Percentiles rank a stretch among this genome's conserved stretches.
Evolutionary conservation across 495 filamentous ascomycete genomes (phyloP).

Genomic region (Eremomyces bilateralis): DNA sequence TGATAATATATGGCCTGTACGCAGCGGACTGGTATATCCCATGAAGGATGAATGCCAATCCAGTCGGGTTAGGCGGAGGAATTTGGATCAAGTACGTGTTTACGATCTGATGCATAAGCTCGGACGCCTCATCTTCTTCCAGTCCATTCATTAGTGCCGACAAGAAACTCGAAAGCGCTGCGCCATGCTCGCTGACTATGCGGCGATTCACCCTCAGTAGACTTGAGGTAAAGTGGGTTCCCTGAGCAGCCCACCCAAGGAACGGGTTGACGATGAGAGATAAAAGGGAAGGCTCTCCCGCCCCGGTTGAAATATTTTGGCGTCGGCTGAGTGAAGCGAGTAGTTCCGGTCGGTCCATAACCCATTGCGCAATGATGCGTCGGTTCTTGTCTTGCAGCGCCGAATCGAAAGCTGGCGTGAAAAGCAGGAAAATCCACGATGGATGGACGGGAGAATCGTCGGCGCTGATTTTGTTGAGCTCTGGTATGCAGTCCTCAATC

Average conservation of each 20-base stretch:
- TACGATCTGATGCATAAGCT: conserved; percentile 10
- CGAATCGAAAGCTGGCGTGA: conserved; percentile 2
- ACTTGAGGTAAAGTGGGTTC: conserved; percentile 16
- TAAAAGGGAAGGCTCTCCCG: no score
- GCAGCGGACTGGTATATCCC: conserved; percentile 2
- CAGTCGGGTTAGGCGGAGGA: no score
- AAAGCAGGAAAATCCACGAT: conserved; percentile 5
- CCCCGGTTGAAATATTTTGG: no score
- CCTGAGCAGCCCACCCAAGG: conserved; percentile 20
- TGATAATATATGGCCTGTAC: not conserved
- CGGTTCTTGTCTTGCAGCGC: no score
- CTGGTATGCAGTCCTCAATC: conserved; percentile 13
- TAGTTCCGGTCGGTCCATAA: no score
- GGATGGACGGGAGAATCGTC: not conserved
- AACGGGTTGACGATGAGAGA: conserved; percentile 11
- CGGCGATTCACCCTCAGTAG: conserved; percentile 4
- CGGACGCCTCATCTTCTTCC: not conserved
- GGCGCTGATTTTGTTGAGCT: not conserved
- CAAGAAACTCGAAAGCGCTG: conserved; percentile 9
- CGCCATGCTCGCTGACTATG: conserved; percentile 14
- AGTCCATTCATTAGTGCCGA: conserved; percentile 4
- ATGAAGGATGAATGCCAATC: not conserved
- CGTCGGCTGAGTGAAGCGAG: no score
- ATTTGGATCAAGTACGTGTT: not conserved
- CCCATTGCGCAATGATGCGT: no score